Base-by-base conservation (phyloP, 1,284 basidiomycete species). In the Apiotrichum domesticum region DNA sequence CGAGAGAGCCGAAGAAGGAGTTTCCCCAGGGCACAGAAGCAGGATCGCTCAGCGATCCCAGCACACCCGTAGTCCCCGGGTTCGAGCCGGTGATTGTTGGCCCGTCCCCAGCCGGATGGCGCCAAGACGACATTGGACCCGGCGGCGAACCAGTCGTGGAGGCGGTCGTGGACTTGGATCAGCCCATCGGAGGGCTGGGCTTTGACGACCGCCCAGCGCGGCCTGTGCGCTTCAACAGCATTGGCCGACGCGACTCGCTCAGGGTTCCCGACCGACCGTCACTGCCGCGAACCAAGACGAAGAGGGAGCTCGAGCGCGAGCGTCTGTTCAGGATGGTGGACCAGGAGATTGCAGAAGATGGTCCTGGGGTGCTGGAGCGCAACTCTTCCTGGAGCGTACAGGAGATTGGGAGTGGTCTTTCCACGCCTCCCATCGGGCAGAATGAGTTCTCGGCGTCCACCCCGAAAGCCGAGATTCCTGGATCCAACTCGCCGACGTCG, bases 231-330 rank as follows among this genome's bases (percentile, higher is more conserved):
- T 75, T 71, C 64, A 65, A 64, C 50, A 69, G 66, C 46, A 65
- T 75, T n/a, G 73, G 73, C 7, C 57, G 71, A 9, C 51, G 67
- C 29, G 70, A 73, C 39, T 66, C 64, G 32, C 55, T 74, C 8
- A 54, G 57, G 8, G 59, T 58, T 6, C 53, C 55, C 10, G 35
- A 35, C 10, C 48, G 54, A 7, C 44, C 51, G 3, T 11, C 33
- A 7, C 33, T 37, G 1, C 65, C 65, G 1, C 58, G 65, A 4
- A 49, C 59, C 29, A 74, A 72, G 60, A 74, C 71, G 6, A 73
- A 73, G 59, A 65, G 74, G 14, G 75, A 77, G 54, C 63, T 68
- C 29, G 73, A 76, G 59, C 58, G 75, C 13, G 74, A 77, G 48
- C 63, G 67, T 41, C 56, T 77, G 47, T 73, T 77, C 61, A 66